Evolutionary conservation across 192 early-diverging fungal species (phyloP), one percentile per base, ranked within the genome.

Genomic region (Umbelopsis ramanniana): DNA sequence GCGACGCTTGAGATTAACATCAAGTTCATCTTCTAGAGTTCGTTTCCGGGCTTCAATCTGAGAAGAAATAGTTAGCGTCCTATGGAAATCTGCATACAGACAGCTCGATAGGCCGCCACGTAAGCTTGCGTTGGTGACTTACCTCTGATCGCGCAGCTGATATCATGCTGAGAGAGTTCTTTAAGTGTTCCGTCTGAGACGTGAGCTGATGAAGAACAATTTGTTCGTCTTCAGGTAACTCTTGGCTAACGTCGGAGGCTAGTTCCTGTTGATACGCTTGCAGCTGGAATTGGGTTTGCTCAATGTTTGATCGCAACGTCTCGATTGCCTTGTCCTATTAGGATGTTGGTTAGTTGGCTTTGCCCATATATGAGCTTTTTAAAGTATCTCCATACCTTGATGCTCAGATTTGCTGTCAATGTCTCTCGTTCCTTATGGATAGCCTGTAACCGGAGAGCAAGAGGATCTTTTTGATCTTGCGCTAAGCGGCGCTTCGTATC

Each of bases 11-110:
- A 97, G 79, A 35, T 93, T 92, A 19, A 88, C 83, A 0, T 86
- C 78, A 38, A 96, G 78, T 75, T 91, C 89, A 75, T 88, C 90
- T 72, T 93, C 89, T 12, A 96, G 69, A 19, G 88, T 83, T 48
- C 87, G 90, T 46, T 92, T 93, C 9, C 86, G 82, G 12, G 84
- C 79, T 69, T 94, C 94, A 43, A 93, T 75, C 89, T 93, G 83
- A 0, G 72, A 15, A 74, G 14, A 3, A 3, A 29, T 43, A 11
- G 40, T 43, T 43, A 43, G 40, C 8, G 8, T 40, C 38, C 3
- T 40, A 8, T 3, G 6, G 40, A 0, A 5, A 12, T 43, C 11
- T 43, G 11, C 40, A 43, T 43, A 43, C 6, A 54, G 29, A 29
- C 29, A 29, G 29, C 29, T 46, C 21, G 52, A 40, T 7, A 4